These are phyloP conservation scores for Scedosporium apiospermum DNA, from an alignment of 2,329 filamentous ascomycete species.

Conservation along the genomic window DNA sequence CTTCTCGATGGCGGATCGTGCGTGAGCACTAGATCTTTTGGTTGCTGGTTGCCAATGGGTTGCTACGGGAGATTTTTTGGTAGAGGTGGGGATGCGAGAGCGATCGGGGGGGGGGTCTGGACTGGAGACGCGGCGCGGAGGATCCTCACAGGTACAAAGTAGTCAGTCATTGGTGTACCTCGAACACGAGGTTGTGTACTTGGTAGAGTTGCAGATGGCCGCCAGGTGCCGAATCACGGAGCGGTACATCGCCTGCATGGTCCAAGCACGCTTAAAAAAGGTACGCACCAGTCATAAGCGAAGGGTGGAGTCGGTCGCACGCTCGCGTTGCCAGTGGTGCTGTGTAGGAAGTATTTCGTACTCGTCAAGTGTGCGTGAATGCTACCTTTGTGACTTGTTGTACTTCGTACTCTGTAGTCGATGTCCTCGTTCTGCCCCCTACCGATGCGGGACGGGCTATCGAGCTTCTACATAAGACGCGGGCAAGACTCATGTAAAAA, in stretches of 20 bases:
- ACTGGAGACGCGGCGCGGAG: neutral
- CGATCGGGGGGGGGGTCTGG: neutral
- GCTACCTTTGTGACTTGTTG: too few species aligned
- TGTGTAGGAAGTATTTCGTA: neutral
- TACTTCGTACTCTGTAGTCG: neutral
- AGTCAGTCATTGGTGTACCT: too few species aligned
- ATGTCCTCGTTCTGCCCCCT: too few species aligned
- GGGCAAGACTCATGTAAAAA: neutral
- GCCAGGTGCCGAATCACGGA: neutral
- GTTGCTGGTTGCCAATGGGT: slow-evolving; percentile 3
- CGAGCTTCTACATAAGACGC: neutral
- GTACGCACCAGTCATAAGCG: neutral
- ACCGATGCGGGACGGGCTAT: too few species aligned
- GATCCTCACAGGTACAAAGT: neutral
- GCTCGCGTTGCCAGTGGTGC: neutral
- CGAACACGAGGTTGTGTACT: neutral
- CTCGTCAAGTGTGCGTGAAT: neutral
- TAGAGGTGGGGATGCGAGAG: slow-evolving; percentile 4
- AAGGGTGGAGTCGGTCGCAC: neutral
- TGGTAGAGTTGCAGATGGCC: neutral
- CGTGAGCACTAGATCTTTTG: slow-evolving; percentile 3
- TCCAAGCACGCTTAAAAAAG: neutral
- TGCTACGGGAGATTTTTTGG: slow-evolving; percentile 6
- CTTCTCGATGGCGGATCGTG: slow-evolving; percentile 1
- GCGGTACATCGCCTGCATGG: neutral